Conservation (phyloP, 306 rosid species). For the Cicer cuneatum region DNA sequence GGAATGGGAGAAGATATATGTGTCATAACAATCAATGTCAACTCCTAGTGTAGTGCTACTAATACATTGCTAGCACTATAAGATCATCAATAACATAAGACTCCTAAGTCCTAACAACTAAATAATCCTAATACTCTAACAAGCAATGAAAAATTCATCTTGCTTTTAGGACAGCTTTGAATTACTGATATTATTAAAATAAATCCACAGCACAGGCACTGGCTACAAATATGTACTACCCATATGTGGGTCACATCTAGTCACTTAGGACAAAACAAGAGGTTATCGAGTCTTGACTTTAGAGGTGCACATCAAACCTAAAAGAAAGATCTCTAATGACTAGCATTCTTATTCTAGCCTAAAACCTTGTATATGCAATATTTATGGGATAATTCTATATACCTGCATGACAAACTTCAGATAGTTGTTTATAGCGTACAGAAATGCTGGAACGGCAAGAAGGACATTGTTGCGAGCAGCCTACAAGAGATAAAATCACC, state of each 20-base stretch:
- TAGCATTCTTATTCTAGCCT: constrained; percentile 32
- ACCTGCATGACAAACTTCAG: constrained; percentile 99
- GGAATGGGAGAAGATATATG: constrained; percentile 13
- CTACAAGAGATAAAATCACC: constrained; percentile 56
- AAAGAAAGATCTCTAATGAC: constrained; percentile 19
- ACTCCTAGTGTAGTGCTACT: constrained; percentile 20
- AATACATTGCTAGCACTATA: constrained; percentile 9
- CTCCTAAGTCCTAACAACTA: not conserved
- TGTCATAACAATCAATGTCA: not conserved
- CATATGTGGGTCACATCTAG: not conserved
- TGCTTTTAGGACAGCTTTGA: constrained; percentile 18
- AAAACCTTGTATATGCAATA: constrained; percentile 32
- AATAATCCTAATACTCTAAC: constrained; percentile 27
- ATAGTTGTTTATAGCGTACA: constrained; percentile 95
- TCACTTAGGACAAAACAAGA: not conserved
- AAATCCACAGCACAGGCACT: constrained; percentile 22
- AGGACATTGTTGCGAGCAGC: constrained; percentile 96
- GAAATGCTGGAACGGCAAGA: constrained; percentile 96
- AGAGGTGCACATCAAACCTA: constrained; percentile 6
- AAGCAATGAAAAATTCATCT: not conserved
- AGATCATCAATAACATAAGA: constrained; percentile 8
- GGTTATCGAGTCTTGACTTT: constrained; percentile 15
- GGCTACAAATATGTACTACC: constrained; percentile 27
- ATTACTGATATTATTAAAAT: constrained; percentile 18
- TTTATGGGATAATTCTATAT: constrained; percentile 37